Percentiles rank a stretch among this genome's conserved stretches.
Conservation (phyloP, 176 grass and related monocot genomes). For the Juncus effusus region DNA sequence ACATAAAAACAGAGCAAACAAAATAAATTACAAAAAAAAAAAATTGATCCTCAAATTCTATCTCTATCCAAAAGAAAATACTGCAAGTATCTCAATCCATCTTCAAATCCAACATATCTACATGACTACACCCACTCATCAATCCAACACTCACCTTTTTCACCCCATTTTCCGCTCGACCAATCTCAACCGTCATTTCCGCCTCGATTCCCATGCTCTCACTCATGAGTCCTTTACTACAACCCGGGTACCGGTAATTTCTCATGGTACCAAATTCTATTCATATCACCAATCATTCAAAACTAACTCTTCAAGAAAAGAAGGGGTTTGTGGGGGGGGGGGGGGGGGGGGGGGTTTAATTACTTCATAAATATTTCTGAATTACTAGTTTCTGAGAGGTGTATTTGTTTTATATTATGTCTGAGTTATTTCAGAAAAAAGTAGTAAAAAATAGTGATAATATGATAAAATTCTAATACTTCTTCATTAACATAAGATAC, state of each 20-base stretch:
- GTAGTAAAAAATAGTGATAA: no score
- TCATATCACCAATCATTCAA: constrained; percentile 23
- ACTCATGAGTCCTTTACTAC: constrained; percentile 27
- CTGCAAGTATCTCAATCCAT: constrained; percentile 64
- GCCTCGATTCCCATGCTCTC: constrained; percentile 40
- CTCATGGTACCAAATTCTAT: constrained; percentile 41
- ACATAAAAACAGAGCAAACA: neutral
- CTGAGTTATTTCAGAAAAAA: no score
- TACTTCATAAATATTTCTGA: no score
- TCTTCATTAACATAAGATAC: no score
- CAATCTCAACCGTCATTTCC: constrained; percentile 31
- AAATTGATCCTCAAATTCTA: neutral
- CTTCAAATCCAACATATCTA: constrained; percentile 50
- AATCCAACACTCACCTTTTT: constrained; percentile 59
- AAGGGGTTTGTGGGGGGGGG: no score
- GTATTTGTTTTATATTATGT: no score
- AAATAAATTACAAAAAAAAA: constrained; percentile 1
- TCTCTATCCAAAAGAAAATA: constrained; percentile 39
- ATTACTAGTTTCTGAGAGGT: no score
- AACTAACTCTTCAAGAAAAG: no score
- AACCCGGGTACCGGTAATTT: constrained; percentile 40
- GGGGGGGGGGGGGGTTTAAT: no score
- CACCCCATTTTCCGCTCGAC: constrained; percentile 8
- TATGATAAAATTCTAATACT: no score
- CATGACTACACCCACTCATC: constrained; percentile 55